Base-by-base conservation (phyloP, 139 green algal species). In the Desmodesmus armatus region DNA sequence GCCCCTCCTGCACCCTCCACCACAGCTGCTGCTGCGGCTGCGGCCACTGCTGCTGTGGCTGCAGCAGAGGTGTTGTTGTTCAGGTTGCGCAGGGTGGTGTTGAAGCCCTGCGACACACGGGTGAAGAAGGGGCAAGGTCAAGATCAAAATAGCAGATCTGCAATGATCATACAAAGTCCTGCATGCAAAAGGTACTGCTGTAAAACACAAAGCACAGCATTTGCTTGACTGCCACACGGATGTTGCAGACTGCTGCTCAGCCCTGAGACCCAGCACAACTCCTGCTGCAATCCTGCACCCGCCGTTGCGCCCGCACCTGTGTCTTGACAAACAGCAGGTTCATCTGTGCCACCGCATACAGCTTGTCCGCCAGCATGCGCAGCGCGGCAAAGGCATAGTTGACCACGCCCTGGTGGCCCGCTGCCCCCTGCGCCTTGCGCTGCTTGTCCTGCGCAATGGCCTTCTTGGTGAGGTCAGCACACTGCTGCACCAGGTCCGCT, bases 101-200 rank as follows among this genome's bases (percentile, higher is more conserved):
- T 84, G 43, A 67, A 76, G 40, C 62, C 78, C 78, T 84, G 78
- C n/a, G n/a, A n/a, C n/a, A n/a, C n/a, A n/a, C n/a, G n/a, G n/a
- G n/a, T n/a, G n/a, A n/a, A n/a, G 53, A 19, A n/a, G 53, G 21
- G 21, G 19, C n/a, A n/a, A n/a, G n/a, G n/a, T n/a, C n/a, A n/a
- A n/a, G n/a, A n/a, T n/a, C n/a, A n/a, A n/a, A n/a, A n/a, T n/a
- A n/a, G n/a, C n/a, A n/a, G n/a, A n/a, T n/a, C n/a, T n/a, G n/a
- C n/a, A n/a, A n/a, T n/a, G n/a, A n/a, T n/a, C n/a, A n/a, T n/a
- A n/a, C n/a, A n/a, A n/a, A n/a, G n/a, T n/a, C n/a, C n/a, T n/a
- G n/a, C n/a, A n/a, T n/a, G n/a, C n/a, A n/a, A n/a, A n/a, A n/a
- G n/a, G n/a, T n/a, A n/a, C n/a, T n/a, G n/a, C n/a, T n/a, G n/a